Evolutionary conservation across 352 stramenopile species (phyloP).

Genomic region (Globisporangium cederbergense): DNA sequence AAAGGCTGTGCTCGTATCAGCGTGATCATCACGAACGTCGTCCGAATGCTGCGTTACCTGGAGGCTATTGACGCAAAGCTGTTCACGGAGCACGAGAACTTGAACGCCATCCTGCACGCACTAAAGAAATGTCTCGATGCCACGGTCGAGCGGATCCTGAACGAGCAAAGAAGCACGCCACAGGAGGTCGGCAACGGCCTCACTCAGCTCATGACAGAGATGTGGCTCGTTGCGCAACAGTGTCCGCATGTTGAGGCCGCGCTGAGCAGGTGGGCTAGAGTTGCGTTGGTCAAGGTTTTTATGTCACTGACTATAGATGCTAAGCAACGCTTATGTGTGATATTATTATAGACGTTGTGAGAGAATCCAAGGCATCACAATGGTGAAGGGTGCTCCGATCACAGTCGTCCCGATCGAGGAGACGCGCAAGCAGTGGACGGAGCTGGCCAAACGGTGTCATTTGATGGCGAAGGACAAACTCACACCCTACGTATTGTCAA

Average conservation of each 20-base stretch:
- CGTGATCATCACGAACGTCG: not conserved
- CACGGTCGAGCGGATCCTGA: not conserved
- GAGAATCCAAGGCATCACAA: not conserved
- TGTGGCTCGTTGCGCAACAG: constrained; percentile 1
- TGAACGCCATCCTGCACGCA: not conserved
- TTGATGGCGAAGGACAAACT: not conserved
- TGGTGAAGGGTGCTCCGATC: not conserved
- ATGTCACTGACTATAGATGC: not conserved
- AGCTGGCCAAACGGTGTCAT: not conserved
- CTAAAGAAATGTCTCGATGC: constrained; percentile 1
- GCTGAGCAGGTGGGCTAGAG: not conserved
- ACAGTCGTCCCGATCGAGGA: not conserved
- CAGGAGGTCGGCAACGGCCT: not conserved
- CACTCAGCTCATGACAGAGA: not conserved
- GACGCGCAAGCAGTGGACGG: not conserved
- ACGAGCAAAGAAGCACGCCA: not conserved
- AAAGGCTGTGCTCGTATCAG: not conserved
- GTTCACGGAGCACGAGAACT: not conserved
- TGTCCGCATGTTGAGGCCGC: not conserved
- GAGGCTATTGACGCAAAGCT: not conserved
- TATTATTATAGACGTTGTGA: not conserved
- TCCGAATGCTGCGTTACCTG: not conserved
- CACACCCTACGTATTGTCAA: not conserved
- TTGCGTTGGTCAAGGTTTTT: not conserved
- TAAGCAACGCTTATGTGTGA: not conserved